Percentiles rank a stretch among this genome's conserved stretches.
Conservation (phyloP, 768 basidiomycete genomes). For the Naganishia friedmannii region DNA sequence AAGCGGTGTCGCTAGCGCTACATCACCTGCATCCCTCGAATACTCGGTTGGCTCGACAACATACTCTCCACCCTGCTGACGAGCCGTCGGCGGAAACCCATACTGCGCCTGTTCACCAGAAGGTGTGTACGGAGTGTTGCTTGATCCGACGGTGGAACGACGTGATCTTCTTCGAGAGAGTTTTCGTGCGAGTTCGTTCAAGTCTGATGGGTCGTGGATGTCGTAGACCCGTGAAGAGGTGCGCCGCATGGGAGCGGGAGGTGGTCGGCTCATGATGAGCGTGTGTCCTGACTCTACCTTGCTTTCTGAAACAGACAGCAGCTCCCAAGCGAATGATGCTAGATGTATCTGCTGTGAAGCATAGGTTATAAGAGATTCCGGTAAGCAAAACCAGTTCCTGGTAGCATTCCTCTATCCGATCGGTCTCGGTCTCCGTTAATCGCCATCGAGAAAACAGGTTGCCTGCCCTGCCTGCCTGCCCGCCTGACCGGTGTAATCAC, state of each 20-base stretch:
- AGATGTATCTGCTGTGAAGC: no score
- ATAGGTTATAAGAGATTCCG: no score
- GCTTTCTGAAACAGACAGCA: background rate
- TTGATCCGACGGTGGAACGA: background rate
- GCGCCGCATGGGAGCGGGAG: background rate
- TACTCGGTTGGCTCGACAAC: background rate
- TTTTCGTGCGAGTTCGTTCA: conserved; percentile 13
- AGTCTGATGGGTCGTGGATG: background rate
- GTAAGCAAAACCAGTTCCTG: no score
- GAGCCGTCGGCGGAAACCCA: conserved; percentile 1
- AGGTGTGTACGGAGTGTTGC: background rate
- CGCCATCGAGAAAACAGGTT: no score
- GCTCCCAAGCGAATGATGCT: no score
- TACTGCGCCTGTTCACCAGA: background rate
- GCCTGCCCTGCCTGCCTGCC: no score
- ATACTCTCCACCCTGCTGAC: background rate
- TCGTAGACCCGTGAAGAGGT: conserved; percentile 9
- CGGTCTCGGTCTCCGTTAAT: background rate
- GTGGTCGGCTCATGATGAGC: conserved; percentile 10
- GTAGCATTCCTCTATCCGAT: no score
- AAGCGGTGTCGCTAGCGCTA: conserved; percentile 15
- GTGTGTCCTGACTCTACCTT: background rate
- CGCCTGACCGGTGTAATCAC: no score
- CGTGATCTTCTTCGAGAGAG: conserved; percentile 13
- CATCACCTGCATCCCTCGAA: conserved; percentile 1